Evolutionary conservation across 306 rosid genomes (phyloP), one percentile per base, ranked within the genome.

Genomic region (Hylodesmum podocarpum): DNA sequence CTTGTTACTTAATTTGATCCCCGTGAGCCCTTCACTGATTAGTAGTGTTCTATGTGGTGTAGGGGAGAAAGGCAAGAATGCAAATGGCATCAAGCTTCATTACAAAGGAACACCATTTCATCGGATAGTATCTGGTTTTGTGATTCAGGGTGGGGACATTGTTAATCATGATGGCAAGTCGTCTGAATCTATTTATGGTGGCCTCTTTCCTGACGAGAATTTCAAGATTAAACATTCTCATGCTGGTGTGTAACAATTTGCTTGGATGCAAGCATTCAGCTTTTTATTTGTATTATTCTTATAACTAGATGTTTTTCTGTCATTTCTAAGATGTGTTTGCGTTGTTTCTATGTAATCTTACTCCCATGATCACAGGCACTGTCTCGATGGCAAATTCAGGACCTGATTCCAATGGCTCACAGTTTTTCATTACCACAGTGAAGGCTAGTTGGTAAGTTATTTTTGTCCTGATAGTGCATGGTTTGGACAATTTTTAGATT

Each of bases 141-240:
- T 90, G 87, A 90, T 93, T 89, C 94, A 93, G 84, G 97, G 97
- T 19, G 96, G 97, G 77, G 97, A 93, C 82, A 87, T 90, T 70
- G 68, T 89, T 69, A 68, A 77, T 46, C 87, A 82, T 36, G 88
- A 90, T 71, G 97, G 97, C 64, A 84, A 80, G 74, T 90, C 92
- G 65, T 86, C 85, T 68, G 90, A 89, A 78, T 90, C 97, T 55
- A 87, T 93, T 57, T 93, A 93, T 41, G 96, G 90, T 65, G 94
- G 91, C 78, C 83, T 89, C 67, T 92, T 92, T 58, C 81, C 96
- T 8, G 93, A 92, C 28, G 97, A 92, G 81, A 92, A 88, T 81
- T 90, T 92, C 68, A 90, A 57, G 83, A 84, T 87, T 66, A 92
- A 84, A 76, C 88, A 92, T 81, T 88, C 97, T 85, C 94, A 89